Evolutionary conservation across 495 filamentous ascomycete genomes (phyloP), one percentile per base, ranked within the genome.

Genomic region (Aspergillus heteromorphus): DNA sequence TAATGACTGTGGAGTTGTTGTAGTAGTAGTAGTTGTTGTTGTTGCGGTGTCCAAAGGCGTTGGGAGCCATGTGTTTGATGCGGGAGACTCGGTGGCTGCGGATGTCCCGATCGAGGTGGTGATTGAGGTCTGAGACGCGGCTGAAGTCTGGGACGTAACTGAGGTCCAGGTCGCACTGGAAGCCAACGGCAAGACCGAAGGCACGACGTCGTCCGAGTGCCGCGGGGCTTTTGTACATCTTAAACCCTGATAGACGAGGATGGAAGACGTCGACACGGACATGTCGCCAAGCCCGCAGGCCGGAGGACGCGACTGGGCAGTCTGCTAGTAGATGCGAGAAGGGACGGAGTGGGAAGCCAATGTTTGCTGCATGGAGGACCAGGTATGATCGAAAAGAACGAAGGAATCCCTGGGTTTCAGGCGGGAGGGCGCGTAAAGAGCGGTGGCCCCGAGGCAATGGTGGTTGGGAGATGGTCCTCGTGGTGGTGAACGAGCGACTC

Each of bases 221-320:
- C 57, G 55, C 18, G 49, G 57, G 25, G 59, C 48, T 51, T 61
- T 66, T 38, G 60, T 61, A 27, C 63, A 63, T 53, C 51, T 52
- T 43, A 57, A 50, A 36, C 60, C 53, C 38, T 63, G 57, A 38
- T 54, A 52, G 34, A 60, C 55, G 45, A 63, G 54, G 29, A 63
- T 53, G 2, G 58, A 58, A 31, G 60, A 45, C 49, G 45, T 54
- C 36, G 60, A 56, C 55, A 58, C 61, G 23, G 53, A 60, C 60
- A 66, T 60, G 45, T 59, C 58, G 54, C 51, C 51, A 50, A 49
- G 50, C 53, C 61, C 51, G 25, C 31, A 40, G 54, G 54, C 43
- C 17, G 21, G 17, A 38, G 19, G 21, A 40, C 40, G 45, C 40
- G 43, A 27, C 20, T 25, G 21, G 20, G 2, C 48, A n/a, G n/a